These are phyloP conservation scores for Auxenochlorella pyrenoidosa DNA, from an alignment of 139 green algal species.

Conservation along the genomic window DNA sequence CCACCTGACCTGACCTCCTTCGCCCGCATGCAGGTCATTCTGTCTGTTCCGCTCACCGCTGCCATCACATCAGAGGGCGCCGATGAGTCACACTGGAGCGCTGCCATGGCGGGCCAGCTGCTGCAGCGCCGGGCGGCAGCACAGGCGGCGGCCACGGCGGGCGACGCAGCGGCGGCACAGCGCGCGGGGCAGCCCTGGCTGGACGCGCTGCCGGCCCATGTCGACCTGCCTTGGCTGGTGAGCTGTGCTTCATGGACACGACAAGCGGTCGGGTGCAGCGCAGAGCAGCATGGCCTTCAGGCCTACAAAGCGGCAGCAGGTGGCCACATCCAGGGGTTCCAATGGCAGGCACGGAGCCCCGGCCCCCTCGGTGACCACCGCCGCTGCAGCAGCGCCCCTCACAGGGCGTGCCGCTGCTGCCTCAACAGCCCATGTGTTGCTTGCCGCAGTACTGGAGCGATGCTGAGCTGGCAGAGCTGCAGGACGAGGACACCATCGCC, in stretches of 20 bases:
- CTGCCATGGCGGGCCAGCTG: constrained; percentile 3
- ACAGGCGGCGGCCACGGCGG: not conserved
- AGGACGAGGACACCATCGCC: constrained; percentile 25
- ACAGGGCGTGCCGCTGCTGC: too few species aligned
- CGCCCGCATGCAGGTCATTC: not conserved
- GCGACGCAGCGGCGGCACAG: not conserved
- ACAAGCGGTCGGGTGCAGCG: too few species aligned
- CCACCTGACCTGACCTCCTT: too few species aligned
- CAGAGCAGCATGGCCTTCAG: too few species aligned
- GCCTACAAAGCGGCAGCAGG: too few species aligned
- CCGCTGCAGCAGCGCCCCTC: too few species aligned
- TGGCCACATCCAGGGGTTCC: too few species aligned
- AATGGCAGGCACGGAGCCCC: too few species aligned
- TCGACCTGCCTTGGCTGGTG: constrained; percentile 24
- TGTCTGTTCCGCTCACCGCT: constrained; percentile 21
- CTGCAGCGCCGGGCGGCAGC: not conserved
- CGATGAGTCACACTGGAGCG: constrained; percentile 30
- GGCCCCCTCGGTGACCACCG: too few species aligned
- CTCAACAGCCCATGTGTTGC: too few species aligned
- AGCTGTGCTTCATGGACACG: too few species aligned
- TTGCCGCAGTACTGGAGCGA: constrained; percentile 17
- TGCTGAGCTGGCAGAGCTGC: constrained; percentile 31
- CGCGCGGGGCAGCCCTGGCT: not conserved
- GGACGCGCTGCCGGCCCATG: not conserved
- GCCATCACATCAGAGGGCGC: constrained; percentile 27